Percentiles rank a stretch among this genome's conserved stretches.
Conservation (phyloP, 2,329 filamentous ascomycete genomes). For the Pleoardoris graminearum region DNA sequence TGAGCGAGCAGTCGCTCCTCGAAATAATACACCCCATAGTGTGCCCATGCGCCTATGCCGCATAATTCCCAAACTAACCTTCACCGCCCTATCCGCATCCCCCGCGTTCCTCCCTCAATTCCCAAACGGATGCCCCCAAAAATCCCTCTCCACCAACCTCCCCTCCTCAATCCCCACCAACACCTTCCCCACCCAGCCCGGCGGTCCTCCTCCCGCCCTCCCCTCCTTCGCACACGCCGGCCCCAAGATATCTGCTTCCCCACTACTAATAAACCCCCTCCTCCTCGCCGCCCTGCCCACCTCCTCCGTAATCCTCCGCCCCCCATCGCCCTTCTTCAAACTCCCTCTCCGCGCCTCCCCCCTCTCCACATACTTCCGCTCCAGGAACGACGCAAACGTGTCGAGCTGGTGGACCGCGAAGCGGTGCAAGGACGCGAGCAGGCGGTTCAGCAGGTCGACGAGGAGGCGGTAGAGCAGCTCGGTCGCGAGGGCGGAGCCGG, state of each 20-base stretch:
- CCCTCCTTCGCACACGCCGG: slow-evolving; percentile 11
- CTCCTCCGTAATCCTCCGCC: slow-evolving; percentile 23
- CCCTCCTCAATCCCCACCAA: slow-evolving; percentile 33
- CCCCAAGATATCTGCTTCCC: background rate
- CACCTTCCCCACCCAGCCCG: slow-evolving; percentile 30
- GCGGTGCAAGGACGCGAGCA: slow-evolving; percentile 27
- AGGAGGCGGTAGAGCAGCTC: slow-evolving; percentile 39
- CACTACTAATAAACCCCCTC: slow-evolving; percentile 14
- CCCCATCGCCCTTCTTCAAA: background rate
- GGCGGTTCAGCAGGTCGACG: slow-evolving; percentile 32
- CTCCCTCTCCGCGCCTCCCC: slow-evolving; percentile 6
- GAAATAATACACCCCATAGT: no score
- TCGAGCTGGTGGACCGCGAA: slow-evolving; percentile 30
- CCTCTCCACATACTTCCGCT: slow-evolving; percentile 26
- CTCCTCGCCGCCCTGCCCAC: slow-evolving; percentile 23
- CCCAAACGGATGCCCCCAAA: slow-evolving; percentile 31
- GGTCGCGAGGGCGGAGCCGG: slow-evolving; percentile 33
- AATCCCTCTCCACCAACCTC: slow-evolving; percentile 31
- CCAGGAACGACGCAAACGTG: slow-evolving; percentile 28
- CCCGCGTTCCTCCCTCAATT: slow-evolving; percentile 10
- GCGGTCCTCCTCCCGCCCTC: slow-evolving; percentile 17
- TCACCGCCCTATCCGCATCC: background rate
- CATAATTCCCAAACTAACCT: background rate
- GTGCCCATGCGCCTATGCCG: no score
- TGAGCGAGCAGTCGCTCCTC: no score